Base-by-base conservation (phyloP, 495 filamentous ascomycete genomes). In the Oidiodendron maius region DNA sequence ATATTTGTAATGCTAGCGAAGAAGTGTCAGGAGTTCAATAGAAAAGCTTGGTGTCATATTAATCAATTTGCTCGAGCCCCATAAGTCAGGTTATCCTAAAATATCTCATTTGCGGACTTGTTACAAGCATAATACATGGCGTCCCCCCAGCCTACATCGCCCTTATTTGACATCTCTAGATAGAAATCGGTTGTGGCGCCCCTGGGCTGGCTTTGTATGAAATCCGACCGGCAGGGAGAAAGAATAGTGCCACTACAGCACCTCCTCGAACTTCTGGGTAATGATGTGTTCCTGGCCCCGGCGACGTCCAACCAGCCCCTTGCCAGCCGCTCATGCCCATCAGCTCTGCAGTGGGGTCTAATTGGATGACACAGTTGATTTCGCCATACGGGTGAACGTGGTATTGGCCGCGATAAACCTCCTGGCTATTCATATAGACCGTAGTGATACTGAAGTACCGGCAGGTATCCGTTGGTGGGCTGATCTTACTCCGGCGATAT, bases 361-460 rank as follows among this genome's bases (percentile, higher is more conserved):
- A 55, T 44, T 66, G 68, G 20, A 74, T 54, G 13, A 71, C 64
- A 53, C 69, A 71, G 42, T 74, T 71, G 55, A 74, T 71, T 58
- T 71, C 68, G 44, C 69, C 69, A 42, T 70, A 74, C 1, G 69
- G 70, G 55, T 74, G 70, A 6, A 55, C 52, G 44, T 71, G 68
- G 39, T 74, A 69, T 42, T 71, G 70, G 5, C 71, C 71, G 8
- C 57, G 52, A 47, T 61, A 72, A 23, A 56, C 67, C 11, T 63
- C 62, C 11, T 65, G 30, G 38, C 60, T 64, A 15, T 71, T 58
- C 64, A 75, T 72, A 51, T 72, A 75, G n/a, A 75, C 71, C 2
- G 69, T 67, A 16, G 71, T 74, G 53, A 75, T 71, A 46, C 64
- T 68, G 59, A 72, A 68, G 47, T 60, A 72, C 9, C 64, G 64